These are phyloP conservation scores for Cryptococcus hybrid DNA, from an alignment of 1,284 basidiomycete species.

Conservation along the genomic window DNA sequence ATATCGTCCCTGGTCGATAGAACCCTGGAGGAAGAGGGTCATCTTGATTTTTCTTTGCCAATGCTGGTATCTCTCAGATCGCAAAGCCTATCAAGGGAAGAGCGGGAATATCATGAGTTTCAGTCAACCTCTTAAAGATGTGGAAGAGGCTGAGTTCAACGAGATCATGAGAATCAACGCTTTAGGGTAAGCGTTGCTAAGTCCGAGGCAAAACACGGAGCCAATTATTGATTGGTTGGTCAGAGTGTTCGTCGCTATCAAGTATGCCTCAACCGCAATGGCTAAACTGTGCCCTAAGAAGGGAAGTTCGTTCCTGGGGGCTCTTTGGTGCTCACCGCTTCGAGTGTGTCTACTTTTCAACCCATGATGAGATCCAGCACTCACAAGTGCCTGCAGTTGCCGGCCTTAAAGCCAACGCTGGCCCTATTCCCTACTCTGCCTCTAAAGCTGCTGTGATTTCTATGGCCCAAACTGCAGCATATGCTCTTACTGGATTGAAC, in stretches of 20 bases:
- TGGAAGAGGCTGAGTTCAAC: conserved; percentile 65
- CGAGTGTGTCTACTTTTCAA: not conserved
- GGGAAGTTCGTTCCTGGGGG: conserved; percentile 67
- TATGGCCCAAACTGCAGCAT: conserved; percentile 75
- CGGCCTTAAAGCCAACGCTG: conserved; percentile 80
- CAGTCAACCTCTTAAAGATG: not conserved
- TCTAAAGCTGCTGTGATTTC: conserved; percentile 88
- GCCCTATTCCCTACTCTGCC: conserved; percentile 81
- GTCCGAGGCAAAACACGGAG: not conserved
- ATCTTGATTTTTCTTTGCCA: conserved; percentile 93
- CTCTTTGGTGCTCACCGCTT: conserved; percentile 75
- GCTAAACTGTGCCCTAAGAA: conserved; percentile 60
- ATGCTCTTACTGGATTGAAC: conserved; percentile 76
- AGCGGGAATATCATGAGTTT: not conserved
- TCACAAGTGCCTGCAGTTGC: conserved; percentile 58
- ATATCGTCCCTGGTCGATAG: conserved; percentile 68
- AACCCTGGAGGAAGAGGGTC: conserved; percentile 74
- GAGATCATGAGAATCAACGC: conserved; percentile 76
- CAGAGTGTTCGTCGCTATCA: conserved; percentile 87
- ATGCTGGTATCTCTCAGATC: conserved; percentile 55
- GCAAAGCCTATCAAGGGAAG: not conserved
- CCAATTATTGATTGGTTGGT: not conserved
- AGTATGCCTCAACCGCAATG: conserved; percentile 82
- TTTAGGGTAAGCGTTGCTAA: conserved; percentile 61
- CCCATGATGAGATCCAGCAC: conserved; percentile 51